These are phyloP conservation scores for Saccharomyces pastorianus DNA, from an alignment of 1,139 yeast genomes.

Conservation along the genomic window DNA sequence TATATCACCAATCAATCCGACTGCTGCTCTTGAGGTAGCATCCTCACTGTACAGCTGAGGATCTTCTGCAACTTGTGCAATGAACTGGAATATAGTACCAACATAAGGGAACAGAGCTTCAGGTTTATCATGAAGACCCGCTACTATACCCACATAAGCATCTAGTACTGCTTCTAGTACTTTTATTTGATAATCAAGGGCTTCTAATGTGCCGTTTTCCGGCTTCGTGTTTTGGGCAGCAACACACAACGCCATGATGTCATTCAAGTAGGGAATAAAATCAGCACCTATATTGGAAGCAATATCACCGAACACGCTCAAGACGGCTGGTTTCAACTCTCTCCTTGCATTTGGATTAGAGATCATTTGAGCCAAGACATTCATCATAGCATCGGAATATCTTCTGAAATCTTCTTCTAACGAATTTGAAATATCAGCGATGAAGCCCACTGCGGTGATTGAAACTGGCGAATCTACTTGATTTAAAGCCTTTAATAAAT, in stretches of 20 bases:
- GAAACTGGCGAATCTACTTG: constrained; percentile 80
- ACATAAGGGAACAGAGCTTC: constrained; percentile 57
- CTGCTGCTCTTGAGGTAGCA: constrained; percentile 65
- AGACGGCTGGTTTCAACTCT: constrained; percentile 76
- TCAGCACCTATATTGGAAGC: constrained; percentile 78
- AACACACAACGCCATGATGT: constrained; percentile 58
- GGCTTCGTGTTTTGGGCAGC: constrained; percentile 39
- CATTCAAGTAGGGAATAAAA: constrained; percentile 67
- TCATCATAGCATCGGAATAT: constrained; percentile 76
- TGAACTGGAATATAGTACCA: constrained; percentile 60
- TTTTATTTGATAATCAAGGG: constrained; percentile 63
- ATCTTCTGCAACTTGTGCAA: constrained; percentile 54
- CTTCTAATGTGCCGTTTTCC: constrained; percentile 57
- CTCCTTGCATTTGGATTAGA: constrained; percentile 59
- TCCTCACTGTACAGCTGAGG: constrained; percentile 53
- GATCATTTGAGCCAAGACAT: constrained; percentile 64
- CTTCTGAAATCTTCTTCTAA: constrained; percentile 65
- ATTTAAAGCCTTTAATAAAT: constrained; percentile 63
- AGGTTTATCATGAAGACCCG: constrained; percentile 72
- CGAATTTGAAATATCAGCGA: constrained; percentile 95
- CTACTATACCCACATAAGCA: constrained; percentile 90
- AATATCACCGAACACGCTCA: constrained; percentile 94
- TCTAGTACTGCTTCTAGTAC: constrained; percentile 84
- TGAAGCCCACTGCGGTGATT: constrained; percentile 84
- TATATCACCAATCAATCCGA: constrained; percentile 86